Percentiles rank a stretch among this genome's conserved stretches.
Evolutionary conservation across 2,329 filamentous ascomycete genomes (phyloP).

Genomic region (Aotearoamyces nothofagi): DNA sequence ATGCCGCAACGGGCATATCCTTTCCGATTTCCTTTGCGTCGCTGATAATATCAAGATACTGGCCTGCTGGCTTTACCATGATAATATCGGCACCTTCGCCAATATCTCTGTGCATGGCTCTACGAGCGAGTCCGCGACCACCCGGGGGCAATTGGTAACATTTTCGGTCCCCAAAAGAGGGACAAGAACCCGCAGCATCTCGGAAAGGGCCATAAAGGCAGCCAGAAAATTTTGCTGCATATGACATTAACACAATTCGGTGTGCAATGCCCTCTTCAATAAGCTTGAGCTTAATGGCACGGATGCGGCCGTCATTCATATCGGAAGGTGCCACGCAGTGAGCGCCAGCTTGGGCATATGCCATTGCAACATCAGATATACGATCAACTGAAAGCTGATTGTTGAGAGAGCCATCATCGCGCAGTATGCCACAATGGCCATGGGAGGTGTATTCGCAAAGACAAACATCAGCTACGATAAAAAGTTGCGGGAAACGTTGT

Average conservation of each 20-base stretch:
- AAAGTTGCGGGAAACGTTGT: constrained; percentile 75
- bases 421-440: constrained; percentile 90
- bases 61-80: constrained; percentile 96
- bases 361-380: constrained; percentile 92
- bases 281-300: constrained; percentile 93
- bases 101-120: constrained; percentile 83
- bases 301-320: constrained; percentile 97
- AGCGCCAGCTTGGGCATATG: constrained; percentile 88
- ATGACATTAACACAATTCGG: constrained; percentile 87
- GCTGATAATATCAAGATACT: constrained; percentile 94
- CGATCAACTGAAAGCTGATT: constrained; percentile 88
- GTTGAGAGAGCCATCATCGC: constrained; percentile 85
- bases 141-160: constrained; percentile 96
- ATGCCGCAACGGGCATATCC: constrained; percentile 85
- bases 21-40: constrained; percentile 90
- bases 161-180: constrained; percentile 84
- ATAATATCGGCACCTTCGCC: constrained; percentile 92
- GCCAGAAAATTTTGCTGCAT: constrained; percentile 93
- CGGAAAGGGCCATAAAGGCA: constrained; percentile 96
- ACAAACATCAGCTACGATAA: constrained; percentile 86
- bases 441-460: constrained; percentile 98
- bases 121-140: constrained; percentile 76
- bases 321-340: constrained; percentile 96
- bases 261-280: constrained; percentile 92
- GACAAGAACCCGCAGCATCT: constrained; percentile 81